Evolutionary conservation across 2,329 filamentous ascomycete species (phyloP).

Genomic region (Fusarium gaditjirri): DNA sequence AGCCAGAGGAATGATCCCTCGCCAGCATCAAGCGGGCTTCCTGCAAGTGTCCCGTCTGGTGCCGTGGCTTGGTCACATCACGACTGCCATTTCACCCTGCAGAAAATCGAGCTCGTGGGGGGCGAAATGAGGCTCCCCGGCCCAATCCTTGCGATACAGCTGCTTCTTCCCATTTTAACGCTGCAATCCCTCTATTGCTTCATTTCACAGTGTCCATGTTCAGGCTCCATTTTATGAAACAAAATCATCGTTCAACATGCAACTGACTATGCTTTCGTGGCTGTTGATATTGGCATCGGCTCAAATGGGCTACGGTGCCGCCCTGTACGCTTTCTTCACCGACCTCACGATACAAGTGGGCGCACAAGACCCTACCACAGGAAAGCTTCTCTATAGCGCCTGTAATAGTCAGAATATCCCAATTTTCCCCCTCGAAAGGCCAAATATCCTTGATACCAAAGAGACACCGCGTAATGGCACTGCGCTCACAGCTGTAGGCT

Average conservation of each 20-base stretch:
- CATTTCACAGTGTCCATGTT: accelerated
- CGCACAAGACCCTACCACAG: background rate
- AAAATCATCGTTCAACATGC: accelerated
- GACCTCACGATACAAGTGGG: conserved; percentile 4
- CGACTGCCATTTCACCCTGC: background rate
- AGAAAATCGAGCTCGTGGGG: background rate
- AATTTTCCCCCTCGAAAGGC: background rate
- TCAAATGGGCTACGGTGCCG: background rate
- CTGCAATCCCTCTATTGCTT: accelerated
- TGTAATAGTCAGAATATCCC: conserved; percentile 1
- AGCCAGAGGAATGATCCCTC: background rate
- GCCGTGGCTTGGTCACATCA: background rate
- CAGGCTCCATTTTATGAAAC: background rate
- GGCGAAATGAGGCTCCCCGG: background rate
- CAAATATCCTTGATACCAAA: background rate
- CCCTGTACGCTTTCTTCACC: conserved; percentile 2
- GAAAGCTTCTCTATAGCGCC: background rate
- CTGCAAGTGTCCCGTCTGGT: background rate
- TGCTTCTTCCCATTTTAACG: background rate
- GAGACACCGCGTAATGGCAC: background rate
- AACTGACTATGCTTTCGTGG: background rate
- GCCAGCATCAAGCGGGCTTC: background rate
- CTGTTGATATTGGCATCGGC: background rate
- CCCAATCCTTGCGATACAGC: too few relatives aligned
- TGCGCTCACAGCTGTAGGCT: background rate